A percentile compares a stretch with the other conserved stretches of the same genome.
Conservation (phyloP, 2,329 filamentous ascomycete species). For the Pseudogymnoascus sp. region DNA sequence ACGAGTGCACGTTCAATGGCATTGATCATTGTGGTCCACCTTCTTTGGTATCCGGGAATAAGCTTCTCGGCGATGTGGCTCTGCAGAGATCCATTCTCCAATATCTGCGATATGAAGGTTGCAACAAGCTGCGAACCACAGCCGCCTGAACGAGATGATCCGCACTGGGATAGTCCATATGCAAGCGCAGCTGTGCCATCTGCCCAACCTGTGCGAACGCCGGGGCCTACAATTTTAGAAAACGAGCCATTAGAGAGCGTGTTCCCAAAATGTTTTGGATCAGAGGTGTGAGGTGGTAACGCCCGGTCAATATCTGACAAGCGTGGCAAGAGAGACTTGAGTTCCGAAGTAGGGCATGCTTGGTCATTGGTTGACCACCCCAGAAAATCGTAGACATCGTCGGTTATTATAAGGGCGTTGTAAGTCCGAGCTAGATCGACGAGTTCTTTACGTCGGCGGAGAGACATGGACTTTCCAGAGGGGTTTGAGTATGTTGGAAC, state of each 20-base stretch:
- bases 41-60: slow-evolving; percentile 44
- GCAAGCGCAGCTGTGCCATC: slow-evolving; percentile 50
- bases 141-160: slow-evolving; percentile 25
- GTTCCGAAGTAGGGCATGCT: neutral
- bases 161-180: slow-evolving; percentile 47
- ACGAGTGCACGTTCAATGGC: slow-evolving; percentile 17
- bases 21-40: slow-evolving; percentile 18
- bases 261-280: slow-evolving; percentile 54
- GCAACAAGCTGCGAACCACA: slow-evolving; percentile 24
- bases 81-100: slow-evolving; percentile 44
- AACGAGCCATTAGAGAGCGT: slow-evolving; percentile 58
- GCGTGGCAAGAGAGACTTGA: slow-evolving; percentile 36
- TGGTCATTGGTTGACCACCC: slow-evolving; percentile 40
- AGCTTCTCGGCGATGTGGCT: slow-evolving; percentile 43
- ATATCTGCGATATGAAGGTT: slow-evolving; percentile 36
- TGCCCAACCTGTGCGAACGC: slow-evolving; percentile 54
- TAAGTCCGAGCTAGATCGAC: slow-evolving; percentile 52
- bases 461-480: slow-evolving; percentile 54
- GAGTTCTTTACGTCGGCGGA: slow-evolving; percentile 45
- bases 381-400: slow-evolving; percentile 67
- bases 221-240: slow-evolving; percentile 57
- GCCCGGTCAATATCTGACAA: slow-evolving; percentile 54
- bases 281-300: slow-evolving; percentile 32
- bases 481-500: slow-evolving; percentile 66
- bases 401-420: slow-evolving; percentile 56